phyloP scores from a whole-genome alignment of 2,329 filamentous ascomycete species.

The Waltergamsia citrina region DNA sequence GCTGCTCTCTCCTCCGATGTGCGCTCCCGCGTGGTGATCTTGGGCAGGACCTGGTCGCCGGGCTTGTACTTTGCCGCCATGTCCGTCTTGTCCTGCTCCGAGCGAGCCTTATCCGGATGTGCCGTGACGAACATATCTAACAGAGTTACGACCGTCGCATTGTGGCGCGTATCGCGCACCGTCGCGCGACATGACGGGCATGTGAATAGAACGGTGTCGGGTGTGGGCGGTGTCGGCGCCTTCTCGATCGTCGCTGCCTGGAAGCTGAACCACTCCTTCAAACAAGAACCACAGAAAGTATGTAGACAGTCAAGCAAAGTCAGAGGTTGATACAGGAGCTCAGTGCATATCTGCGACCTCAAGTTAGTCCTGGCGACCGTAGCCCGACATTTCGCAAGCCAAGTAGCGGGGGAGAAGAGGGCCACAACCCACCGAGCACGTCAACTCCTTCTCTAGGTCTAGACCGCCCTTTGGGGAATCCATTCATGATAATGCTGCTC shows the following conservation, averaged over 20 bases:
- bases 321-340: constrained; percentile 82
- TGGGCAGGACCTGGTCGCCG: constrained; percentile 72
- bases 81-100: constrained; percentile 64
- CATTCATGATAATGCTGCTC: constrained; percentile 29
- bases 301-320: constrained; percentile 90
- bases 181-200: constrained; percentile 86
- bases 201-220: constrained; percentile 54
- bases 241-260: constrained; percentile 54
- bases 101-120: constrained; percentile 66
- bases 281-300: constrained; percentile 89
- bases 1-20: constrained; percentile 41
- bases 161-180: constrained; percentile 80
- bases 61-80: constrained; percentile 68
- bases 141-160: constrained; percentile 82
- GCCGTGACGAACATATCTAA: constrained; percentile 79
- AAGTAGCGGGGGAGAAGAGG: constrained; percentile 3
- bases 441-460: constrained; percentile 88
- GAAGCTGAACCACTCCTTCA: constrained; percentile 92
- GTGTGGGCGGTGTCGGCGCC: constrained; percentile 36
- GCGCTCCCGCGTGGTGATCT: constrained; percentile 38
- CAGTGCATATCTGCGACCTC: constrained; percentile 78
- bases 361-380: not conserved
- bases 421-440: constrained; percentile 83
- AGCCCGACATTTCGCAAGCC: not conserved
- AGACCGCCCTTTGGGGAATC: constrained; percentile 40